Evolutionary conservation across 192 early-diverging fungal genomes (phyloP), one percentile per base, ranked within the genome.

Genomic region (Rhizoclosmatium globosum): DNA sequence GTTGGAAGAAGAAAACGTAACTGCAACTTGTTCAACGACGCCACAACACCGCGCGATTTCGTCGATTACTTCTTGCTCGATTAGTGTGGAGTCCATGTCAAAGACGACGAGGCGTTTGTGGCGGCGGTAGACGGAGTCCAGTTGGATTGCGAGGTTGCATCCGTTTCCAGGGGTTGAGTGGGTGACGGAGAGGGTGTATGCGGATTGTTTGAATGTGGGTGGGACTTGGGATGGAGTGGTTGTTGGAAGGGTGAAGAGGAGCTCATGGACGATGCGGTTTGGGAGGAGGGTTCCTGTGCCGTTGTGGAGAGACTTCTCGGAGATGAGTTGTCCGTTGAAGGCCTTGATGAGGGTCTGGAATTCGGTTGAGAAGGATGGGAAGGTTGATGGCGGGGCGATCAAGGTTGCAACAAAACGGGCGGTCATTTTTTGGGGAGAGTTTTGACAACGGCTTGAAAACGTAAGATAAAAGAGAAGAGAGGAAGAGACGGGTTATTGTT

Each of bases 31-130:
- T 21, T 94, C 90, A 46, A 97, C 94, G 56, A 99, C 95, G 59
- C 97, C 97, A 13, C 95, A 92, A 76, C 94, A 86, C 42, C 92
- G 86, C 3, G 96, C 98, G 86, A 99, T 95, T 87, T 99, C 98
- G 83, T 99, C 98, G 89, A 99, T 99, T 41, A 98, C 97, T 74
- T 99, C 98, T 83, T 99, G 98, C 84, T 95, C 93, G 79, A 99
- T 99, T 45, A 99, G 81, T 3, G 98, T 99, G 2, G 96, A 97
- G 83, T 99, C 98, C 98, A 99, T 99, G 85, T 99, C 98, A 85
- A n/a, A 99, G 39, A 99, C 95, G 3, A 96, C 96, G 68, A 99
- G 88, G 56, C 98, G 90, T 84, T 98, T 97, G 74, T 97, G 89
- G 53, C 89, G 87, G 45, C 97, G 85, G 83, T 93, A 97, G 4